Conservation (phyloP, 768 basidiomycete genomes). For the Daedaleopsis sinensis region DNA sequence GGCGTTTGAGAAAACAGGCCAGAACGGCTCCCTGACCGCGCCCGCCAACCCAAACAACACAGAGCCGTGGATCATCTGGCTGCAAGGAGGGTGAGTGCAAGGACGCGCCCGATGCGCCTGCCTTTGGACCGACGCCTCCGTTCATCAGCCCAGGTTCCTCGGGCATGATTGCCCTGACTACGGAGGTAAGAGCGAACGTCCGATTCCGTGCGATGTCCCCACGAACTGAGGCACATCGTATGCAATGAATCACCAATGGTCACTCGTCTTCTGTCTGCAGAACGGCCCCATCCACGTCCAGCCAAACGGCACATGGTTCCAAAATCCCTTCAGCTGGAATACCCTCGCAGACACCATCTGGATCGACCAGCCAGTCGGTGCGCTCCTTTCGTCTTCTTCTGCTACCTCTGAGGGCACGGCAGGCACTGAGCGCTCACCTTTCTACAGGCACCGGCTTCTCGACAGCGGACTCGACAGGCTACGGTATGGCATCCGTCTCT, state of each 20-base stretch:
- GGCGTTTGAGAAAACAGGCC: slow-evolving; percentile 31
- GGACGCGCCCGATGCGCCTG: background rate
- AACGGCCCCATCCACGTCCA: slow-evolving; percentile 69
- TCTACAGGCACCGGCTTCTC: slow-evolving; percentile 56
- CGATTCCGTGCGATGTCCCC: no score
- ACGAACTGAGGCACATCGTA: no score
- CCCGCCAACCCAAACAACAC: slow-evolving; percentile 33
- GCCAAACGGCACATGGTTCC: slow-evolving; percentile 48
- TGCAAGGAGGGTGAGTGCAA: slow-evolving; percentile 64
- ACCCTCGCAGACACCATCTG: slow-evolving; percentile 65
- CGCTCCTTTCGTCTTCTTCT: background rate
- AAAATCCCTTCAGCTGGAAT: slow-evolving; percentile 62
- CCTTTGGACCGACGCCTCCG: background rate
- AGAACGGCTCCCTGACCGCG: slow-evolving; percentile 48
- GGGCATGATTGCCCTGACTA: slow-evolving; percentile 62
- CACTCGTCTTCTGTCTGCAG: slow-evolving; percentile 34
- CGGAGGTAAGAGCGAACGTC: slow-evolving; percentile 43
- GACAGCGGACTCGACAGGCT: slow-evolving; percentile 66
- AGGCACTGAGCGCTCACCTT: slow-evolving; percentile 8
- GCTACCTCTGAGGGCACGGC: background rate
- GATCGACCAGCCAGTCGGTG: slow-evolving; percentile 69
- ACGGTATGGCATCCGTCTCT: slow-evolving; percentile 42
- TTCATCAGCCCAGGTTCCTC: slow-evolving; percentile 61
- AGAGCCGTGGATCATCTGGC: slow-evolving; percentile 77
- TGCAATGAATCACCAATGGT: background rate